phyloP scores from a whole-genome alignment of 2,329 filamentous ascomycete species.

The Colletotrichum horii region DNA sequence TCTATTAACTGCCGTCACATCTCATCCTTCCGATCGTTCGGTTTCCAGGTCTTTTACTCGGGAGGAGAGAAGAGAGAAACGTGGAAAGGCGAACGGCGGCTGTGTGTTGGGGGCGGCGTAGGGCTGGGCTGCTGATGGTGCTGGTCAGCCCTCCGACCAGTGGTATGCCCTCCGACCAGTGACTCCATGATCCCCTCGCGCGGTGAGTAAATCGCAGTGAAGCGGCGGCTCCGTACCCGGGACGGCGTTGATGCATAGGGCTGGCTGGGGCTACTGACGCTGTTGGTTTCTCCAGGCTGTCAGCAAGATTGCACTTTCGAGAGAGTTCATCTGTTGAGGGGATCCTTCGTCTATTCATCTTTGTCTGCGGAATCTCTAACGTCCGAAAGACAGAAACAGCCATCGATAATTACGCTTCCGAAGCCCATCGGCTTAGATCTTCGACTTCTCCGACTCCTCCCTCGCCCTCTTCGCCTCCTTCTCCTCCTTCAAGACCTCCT shows the following conservation, averaged over 20 bases:
- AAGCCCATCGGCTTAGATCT: background rate
- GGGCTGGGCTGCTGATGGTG: too few species aligned
- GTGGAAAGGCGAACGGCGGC: background rate
- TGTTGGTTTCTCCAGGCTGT: background rate
- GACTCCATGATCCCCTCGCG: too few species aligned
- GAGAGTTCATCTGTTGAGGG: fast-evolving
- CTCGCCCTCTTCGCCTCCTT: slow-evolving; percentile 31
- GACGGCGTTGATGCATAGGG: background rate
- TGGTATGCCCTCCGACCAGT: too few species aligned
- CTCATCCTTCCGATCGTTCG: background rate
- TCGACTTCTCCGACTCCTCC: slow-evolving; percentile 12
- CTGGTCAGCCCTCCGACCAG: too few species aligned
- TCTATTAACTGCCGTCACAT: background rate
- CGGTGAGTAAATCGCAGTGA: too few species aligned
- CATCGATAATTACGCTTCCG: background rate
- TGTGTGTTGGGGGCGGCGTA: background rate
- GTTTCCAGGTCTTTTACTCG: background rate
- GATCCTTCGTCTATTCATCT: background rate
- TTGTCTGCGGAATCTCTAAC: background rate
- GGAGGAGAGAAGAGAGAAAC: background rate
- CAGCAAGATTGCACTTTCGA: background rate
- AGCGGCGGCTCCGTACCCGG: too few species aligned
- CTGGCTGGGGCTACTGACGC: background rate
- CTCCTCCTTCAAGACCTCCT: slow-evolving; percentile 55
- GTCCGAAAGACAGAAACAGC: background rate